phyloP scores from a whole-genome alignment of 2,329 filamentous ascomycete genomes.

The Ophiostoma pallidulum region DNA sequence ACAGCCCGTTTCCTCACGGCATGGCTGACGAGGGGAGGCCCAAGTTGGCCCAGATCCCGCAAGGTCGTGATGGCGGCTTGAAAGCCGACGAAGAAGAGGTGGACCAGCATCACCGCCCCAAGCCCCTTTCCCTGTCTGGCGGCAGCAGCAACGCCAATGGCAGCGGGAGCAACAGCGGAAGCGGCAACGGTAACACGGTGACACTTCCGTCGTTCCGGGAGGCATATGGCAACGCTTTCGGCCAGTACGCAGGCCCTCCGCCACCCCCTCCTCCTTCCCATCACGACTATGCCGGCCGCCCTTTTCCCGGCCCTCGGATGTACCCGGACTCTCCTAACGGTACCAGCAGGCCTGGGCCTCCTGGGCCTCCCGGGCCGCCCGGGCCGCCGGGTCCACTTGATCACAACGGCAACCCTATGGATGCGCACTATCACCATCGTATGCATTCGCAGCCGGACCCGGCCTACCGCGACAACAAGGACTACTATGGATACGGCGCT shows the following conservation, averaged over 20 bases:
- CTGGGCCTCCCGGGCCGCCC: conserved; percentile 33
- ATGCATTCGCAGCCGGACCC: conserved; percentile 15
- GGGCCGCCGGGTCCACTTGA: conserved; percentile 22
- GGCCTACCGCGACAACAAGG: conserved; percentile 13
- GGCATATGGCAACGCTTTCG: conserved; percentile 13
- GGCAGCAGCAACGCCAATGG: neutral
- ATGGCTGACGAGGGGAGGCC: conserved; percentile 18
- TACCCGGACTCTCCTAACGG: conserved; percentile 27
- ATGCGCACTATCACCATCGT: conserved; percentile 14
- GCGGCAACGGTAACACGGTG: conserved; percentile 9
- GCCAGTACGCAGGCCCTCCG: conserved; percentile 5
- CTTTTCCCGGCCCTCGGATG: conserved; percentile 8
- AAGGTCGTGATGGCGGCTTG: conserved; percentile 10
- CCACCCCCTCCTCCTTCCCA: conserved; percentile 5
- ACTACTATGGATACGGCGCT: conserved; percentile 15
- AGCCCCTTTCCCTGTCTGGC: conserved; percentile 5
- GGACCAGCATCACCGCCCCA: conserved; percentile 11
- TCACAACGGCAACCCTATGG: conserved; percentile 7
- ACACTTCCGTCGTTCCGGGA: conserved; percentile 17
- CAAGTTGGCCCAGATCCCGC: conserved; percentile 11
- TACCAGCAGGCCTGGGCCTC: conserved; percentile 22
- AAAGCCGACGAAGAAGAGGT: conserved; percentile 15
- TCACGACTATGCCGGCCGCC: conserved; percentile 6
- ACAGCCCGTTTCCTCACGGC: conserved; percentile 6
- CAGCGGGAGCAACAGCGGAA: neutral